phyloP scores from a whole-genome alignment of 2,329 filamentous ascomycete species.

The Ceratocystis diversiconidia region DNA sequence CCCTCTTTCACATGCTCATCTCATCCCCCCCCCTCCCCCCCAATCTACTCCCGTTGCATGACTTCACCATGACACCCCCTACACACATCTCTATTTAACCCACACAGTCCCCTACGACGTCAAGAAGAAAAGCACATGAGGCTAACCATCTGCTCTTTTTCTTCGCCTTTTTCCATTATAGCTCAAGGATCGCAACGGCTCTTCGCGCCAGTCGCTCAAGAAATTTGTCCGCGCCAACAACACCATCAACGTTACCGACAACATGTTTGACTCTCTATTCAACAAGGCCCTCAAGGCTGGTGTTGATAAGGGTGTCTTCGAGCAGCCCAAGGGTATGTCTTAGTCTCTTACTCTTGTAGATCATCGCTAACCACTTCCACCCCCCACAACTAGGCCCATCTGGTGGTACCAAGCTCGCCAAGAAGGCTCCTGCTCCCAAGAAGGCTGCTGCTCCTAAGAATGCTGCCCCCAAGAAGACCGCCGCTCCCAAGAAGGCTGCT shows the following conservation, averaged over 20 bases:
- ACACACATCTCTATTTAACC: no score
- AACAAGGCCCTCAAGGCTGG: slow-evolving; percentile 72
- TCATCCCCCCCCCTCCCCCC: background rate
- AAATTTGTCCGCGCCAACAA: slow-evolving; percentile 47
- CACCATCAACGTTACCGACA: slow-evolving; percentile 33
- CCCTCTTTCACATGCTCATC: no score
- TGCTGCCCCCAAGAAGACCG: slow-evolving; percentile 20
- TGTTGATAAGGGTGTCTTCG: slow-evolving; percentile 75
- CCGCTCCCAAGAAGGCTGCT: slow-evolving; percentile 10
- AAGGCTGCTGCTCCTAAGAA: slow-evolving; percentile 23
- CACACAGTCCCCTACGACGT: background rate
- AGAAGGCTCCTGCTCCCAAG: slow-evolving; percentile 41
- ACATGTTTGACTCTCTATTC: slow-evolving; percentile 59
- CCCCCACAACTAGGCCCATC: slow-evolving; percentile 47
- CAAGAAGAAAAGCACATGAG: background rate
- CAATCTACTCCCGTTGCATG: background rate
- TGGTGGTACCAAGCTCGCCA: slow-evolving; percentile 81
- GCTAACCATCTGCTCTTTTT: slow-evolving; percentile 17
- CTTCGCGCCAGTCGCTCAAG: slow-evolving; percentile 47
- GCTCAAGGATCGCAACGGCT: slow-evolving; percentile 50
- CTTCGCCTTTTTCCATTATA: slow-evolving; percentile 22
- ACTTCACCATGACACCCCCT: no score
- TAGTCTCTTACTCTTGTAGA: background rate
- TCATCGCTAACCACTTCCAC: background rate
- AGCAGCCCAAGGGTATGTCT: slow-evolving; percentile 75